Conservation (phyloP, 305 asterid species). For the Salvia sclarea region DNA sequence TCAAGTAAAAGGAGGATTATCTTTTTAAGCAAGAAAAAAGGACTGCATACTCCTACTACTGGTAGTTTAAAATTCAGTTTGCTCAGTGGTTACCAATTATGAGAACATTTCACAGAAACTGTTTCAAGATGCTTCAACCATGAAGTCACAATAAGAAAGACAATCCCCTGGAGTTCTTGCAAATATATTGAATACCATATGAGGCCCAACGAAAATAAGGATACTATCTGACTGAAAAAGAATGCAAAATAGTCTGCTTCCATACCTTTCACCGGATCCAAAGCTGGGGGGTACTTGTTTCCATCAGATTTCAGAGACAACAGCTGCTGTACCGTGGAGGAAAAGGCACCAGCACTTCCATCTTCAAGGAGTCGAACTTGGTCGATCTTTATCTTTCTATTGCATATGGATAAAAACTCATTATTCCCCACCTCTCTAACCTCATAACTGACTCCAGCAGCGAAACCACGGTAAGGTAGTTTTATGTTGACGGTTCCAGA, state of each 20-base stretch:
- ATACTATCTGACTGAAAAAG: conserved; percentile 12
- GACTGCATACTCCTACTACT: neutral
- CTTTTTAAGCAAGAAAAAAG: neutral
- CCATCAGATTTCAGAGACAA: conserved; percentile 70
- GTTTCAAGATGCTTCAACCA: conserved; percentile 16
- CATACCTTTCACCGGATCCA: conserved; percentile 89
- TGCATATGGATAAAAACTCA: conserved; percentile 81
- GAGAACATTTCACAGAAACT: conserved; percentile 8
- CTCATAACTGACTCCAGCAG: conserved; percentile 83
- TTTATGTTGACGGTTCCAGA: conserved; percentile 72
- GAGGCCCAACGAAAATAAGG: conserved; percentile 5
- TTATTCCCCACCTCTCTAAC: conserved; percentile 72
- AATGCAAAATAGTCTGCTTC: conserved; percentile 9
- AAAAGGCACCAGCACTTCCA: conserved; percentile 84
- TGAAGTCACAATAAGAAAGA: conserved; percentile 4
- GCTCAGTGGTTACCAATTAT: neutral
- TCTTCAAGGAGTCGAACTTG: conserved; percentile 94
- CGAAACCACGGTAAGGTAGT: conserved; percentile 79
- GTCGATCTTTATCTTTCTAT: conserved; percentile 64
- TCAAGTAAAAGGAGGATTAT: neutral
- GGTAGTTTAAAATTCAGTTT: neutral
- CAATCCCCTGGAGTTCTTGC: conserved; percentile 6
- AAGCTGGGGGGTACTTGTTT: conserved; percentile 85
- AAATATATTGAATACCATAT: conserved; percentile 9
- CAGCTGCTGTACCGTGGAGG: conserved; percentile 73